Conservation (phyloP, 805 yeast species). For the Metschnikowia hibisci region DNA sequence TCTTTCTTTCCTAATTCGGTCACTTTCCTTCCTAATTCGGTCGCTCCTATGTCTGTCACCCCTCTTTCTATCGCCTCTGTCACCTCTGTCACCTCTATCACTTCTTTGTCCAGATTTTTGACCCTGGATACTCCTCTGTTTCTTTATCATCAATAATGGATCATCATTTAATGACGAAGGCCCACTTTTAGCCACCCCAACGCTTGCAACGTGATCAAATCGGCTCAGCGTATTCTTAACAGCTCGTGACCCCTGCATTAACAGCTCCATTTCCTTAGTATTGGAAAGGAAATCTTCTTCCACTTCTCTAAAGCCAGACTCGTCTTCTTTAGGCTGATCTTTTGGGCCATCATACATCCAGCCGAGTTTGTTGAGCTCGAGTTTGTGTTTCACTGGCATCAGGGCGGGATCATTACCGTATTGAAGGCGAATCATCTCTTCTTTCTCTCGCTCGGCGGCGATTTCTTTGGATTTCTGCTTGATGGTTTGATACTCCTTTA, state of each 20-base stretch:
- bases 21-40: not conserved
- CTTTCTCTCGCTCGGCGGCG: constrained; percentile 54
- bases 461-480: constrained; percentile 63
- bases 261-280: constrained; percentile 44
- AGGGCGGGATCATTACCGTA: constrained; percentile 35
- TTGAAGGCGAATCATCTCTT: constrained; percentile 50
- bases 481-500: constrained; percentile 64
- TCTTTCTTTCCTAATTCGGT: not conserved
- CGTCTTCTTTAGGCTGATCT: constrained; percentile 24
- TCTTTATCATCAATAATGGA: constrained; percentile 46
- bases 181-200: constrained; percentile 20
- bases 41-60: not conserved
- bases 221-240: constrained; percentile 30
- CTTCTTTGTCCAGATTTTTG: not conserved
- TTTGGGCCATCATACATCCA: constrained; percentile 77
- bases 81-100: constrained; percentile 1
- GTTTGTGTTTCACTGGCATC: constrained; percentile 30
- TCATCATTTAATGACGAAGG: constrained; percentile 36
- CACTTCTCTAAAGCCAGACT: constrained; percentile 35
- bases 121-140: constrained; percentile 3
- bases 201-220: constrained; percentile 23
- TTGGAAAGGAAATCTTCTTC: constrained; percentile 28
- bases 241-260: constrained; percentile 50
- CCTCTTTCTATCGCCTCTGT: not conserved
- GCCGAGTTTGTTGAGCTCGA: constrained; percentile 49